Base-by-base conservation (phyloP, 768 basidiomycete species). In the Leccinum obscurum region DNA sequence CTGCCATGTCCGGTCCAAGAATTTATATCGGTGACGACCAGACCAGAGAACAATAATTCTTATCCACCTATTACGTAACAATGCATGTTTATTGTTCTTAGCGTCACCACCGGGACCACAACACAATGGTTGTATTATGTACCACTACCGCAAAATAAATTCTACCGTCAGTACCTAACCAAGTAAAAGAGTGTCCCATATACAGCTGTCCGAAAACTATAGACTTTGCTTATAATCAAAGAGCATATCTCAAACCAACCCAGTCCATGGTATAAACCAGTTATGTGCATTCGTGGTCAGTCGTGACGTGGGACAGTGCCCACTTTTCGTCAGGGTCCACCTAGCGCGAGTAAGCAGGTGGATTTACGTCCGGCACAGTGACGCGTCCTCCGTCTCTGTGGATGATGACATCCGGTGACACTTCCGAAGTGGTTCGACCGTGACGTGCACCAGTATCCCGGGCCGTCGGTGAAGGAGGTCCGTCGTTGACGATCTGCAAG, bases 21-120 rank as follows among this genome's bases (percentile, higher is more conserved):
- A 15, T 54, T 73, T 73, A 63, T 71, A 75, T 70, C 69, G 44
- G 15, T 20, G 30, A 32, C 75, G 74, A 75, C 72, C 70, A 28
- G 28, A 26, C 52, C 24, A 11, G n/a, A 52, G 62, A 61, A 63
- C 39, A 39, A 11, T 28, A 41, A 28, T 34, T 34, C 32, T 34
- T 24, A 28, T n/a, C 15, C 22, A 6, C n/a, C 1, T 0, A 56
- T 67, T 62, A 70, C 60, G 59, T 70, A 70, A 70, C 39, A 20
- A 50, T 26, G n/a, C 20, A 52, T 54, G 41, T 39, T 58, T 68
- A 71, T 70, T 71, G 69, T 71, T 56, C 58, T 58, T 24, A 24
- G 24, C 66, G 63, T 68, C 66, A 56, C 61, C 32, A 41, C 17
- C 30, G 30, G 30, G 8, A 32, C 32, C 32, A 32, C 26, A 30